Base-by-base conservation (phyloP, 768 basidiomycete genomes). In the Fomitopsis serialis region DNA sequence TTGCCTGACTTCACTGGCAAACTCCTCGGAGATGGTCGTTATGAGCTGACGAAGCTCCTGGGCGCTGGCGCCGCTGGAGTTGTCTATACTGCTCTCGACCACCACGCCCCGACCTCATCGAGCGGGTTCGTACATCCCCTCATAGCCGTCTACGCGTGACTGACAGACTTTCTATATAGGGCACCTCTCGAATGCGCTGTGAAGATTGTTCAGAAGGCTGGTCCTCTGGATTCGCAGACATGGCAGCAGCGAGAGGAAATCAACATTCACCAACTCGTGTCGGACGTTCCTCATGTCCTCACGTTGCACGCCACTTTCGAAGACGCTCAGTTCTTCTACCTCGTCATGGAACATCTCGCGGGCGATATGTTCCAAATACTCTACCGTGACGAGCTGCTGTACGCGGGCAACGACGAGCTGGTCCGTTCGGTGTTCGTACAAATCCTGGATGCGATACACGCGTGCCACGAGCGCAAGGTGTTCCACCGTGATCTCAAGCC, bases 201-300 rank as follows among this genome's bases (percentile, higher is more conserved):
- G 36, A 64, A 61, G 48, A 52, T 63, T 57, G 37, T 61, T 48
- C 51, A 51, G 29, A 63, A 59, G 49, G 24, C 34, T 15, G 45
- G 45, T 87, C 83, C 82, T 54, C 72, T 76, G 9, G 78, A 80
- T 53, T 76, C 92, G 63, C 77, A 92, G 48, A 81, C 83, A 4
- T 71, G 89, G 47, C 79, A 35, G 8, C 65, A 29, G 51, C 44
- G 40, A 9, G 40, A 36, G 23, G 56, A 57, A 44, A 45, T 54
- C 19, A 13, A 17, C 42, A 24, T 53, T 7, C 56, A 57, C 44
- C 40, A 9, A 6, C 42, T 34, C 27, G 52, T 57, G 43, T 50
- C 48, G 15, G 48, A 45, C 45, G 46, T 49, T 36, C 52, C 52
- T 4, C 45, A 54, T 32, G 37, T 57, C 35, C 27, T 57, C 34